Evolutionary conservation across 306 rosid genomes (phyloP).

Genomic region (Medicago ruthenica): DNA sequence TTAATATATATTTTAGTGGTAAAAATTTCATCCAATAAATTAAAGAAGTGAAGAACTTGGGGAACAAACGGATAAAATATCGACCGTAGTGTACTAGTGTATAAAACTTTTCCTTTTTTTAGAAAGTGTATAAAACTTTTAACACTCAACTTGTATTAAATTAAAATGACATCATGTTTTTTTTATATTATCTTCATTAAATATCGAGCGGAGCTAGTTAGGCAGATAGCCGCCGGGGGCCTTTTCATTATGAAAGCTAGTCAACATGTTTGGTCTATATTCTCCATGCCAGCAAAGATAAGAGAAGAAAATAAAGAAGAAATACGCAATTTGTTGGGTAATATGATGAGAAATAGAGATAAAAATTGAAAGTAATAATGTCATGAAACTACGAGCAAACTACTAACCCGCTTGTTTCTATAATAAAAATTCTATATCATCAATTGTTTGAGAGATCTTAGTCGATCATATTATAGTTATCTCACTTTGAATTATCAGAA

Average conservation of each 20-base stretch:
- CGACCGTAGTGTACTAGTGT: too few relatives aligned
- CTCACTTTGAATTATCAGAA: too few relatives aligned
- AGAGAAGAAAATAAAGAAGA: not conserved
- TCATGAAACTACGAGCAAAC: too few relatives aligned
- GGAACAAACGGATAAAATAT: too few relatives aligned
- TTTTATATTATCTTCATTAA: not conserved
- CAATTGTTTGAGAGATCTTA: too few relatives aligned
- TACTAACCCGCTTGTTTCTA: too few relatives aligned
- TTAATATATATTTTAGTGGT: too few relatives aligned
- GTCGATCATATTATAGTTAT: too few relatives aligned
- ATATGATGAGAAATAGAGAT: not conserved
- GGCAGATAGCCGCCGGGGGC: constrained; percentile 3
- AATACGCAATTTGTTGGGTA: not conserved
- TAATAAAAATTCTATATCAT: too few relatives aligned
- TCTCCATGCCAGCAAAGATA: not conserved
- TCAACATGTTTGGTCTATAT: not conserved
- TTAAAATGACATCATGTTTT: not conserved
- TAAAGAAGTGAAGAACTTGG: too few relatives aligned
- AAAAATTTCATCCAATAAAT: too few relatives aligned
- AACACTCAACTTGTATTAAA: not conserved
- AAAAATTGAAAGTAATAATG: not conserved
- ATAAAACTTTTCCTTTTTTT: too few relatives aligned
- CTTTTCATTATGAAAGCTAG: not conserved
- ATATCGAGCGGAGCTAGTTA: not conserved
- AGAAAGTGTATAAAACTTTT: not conserved